Conservation (phyloP, 1,139 yeast species). For the Magnusiomyces fungicola region DNA sequence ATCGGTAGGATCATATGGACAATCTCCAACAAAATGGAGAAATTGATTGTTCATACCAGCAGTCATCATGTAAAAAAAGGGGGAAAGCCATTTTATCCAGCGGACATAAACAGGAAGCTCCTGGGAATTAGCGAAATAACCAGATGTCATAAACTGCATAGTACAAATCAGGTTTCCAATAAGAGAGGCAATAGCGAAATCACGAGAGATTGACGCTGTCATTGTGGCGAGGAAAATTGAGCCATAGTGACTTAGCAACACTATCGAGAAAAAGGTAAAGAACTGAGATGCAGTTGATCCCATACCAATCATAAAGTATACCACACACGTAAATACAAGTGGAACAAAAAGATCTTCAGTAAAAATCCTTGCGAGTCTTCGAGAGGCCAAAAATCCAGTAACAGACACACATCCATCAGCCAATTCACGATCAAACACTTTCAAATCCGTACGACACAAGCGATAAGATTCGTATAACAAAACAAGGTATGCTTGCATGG, state of each 20-base stretch:
- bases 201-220: conserved; percentile 53
- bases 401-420: conserved; percentile 63
- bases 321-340: conserved; percentile 47
- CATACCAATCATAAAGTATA: conserved; percentile 77
- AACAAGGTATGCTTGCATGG: conserved; percentile 62
- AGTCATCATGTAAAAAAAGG: conserved; percentile 74
- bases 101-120: conserved; percentile 80
- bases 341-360: conserved; percentile 67
- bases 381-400: conserved; percentile 57
- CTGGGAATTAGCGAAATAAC: conserved; percentile 67
- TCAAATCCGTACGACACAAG: conserved; percentile 59
- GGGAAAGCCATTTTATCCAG: conserved; percentile 72
- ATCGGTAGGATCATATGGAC: conserved; percentile 39
- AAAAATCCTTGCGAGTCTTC: conserved; percentile 58
- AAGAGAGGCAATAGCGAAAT: conserved; percentile 59
- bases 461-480: conserved; percentile 68
- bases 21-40: conserved; percentile 51
- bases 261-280: conserved; percentile 54
- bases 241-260: conserved; percentile 48
- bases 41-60: conserved; percentile 60
- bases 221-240: conserved; percentile 52
- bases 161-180: conserved; percentile 60
- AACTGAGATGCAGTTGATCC: conserved; percentile 43
- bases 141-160: conserved; percentile 70
- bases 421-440: conserved; percentile 65